Evolutionary conservation across 2,329 filamentous ascomycete species (phyloP).

Genomic region (Diaporthe longicolla): DNA sequence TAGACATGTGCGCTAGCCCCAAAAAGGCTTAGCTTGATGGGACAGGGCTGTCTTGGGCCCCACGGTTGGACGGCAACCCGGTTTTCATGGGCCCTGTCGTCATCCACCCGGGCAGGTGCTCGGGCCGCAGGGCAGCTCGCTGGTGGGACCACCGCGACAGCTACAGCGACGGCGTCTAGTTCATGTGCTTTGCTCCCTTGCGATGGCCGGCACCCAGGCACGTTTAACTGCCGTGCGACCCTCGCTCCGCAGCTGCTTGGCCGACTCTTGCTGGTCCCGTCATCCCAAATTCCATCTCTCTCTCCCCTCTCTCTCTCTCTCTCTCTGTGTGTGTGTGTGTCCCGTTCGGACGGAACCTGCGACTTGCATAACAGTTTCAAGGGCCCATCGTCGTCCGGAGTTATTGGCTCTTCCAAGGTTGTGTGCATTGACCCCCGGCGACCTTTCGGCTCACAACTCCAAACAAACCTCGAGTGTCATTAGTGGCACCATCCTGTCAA

Average conservation of each 20-base stretch:
- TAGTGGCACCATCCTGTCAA: neutral
- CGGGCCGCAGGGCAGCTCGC: too few species aligned
- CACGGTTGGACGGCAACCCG: constrained; percentile 31
- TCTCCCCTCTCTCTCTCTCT: too few species aligned
- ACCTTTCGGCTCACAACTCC: neutral
- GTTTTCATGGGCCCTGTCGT: constrained; percentile 28
- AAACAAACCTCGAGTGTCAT: neutral
- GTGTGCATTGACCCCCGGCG: constrained; percentile 3
- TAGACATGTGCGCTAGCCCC: neutral
- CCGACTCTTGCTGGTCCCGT: constrained; percentile 17
- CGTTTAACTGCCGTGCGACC: constrained; percentile 33
- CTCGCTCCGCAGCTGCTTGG: constrained; percentile 22
- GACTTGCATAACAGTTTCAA: constrained; percentile 15
- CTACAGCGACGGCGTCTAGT: neutral
- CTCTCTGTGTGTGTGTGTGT: too few species aligned
- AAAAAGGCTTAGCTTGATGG: neutral
- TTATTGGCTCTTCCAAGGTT: neutral
- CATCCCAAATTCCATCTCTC: neutral
- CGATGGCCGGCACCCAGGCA: constrained; percentile 20
- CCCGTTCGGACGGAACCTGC: constrained; percentile 28
- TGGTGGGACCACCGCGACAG: constrained; percentile 19
- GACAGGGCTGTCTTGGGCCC: constrained; percentile 19
- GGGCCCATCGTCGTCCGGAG: constrained; percentile 3
- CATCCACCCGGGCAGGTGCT: constrained; percentile 33
- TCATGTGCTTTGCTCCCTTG: neutral